These are phyloP conservation scores for Metrosideros polymorpha DNA, from an alignment of 441 rosid species.

Conservation along the genomic window DNA sequence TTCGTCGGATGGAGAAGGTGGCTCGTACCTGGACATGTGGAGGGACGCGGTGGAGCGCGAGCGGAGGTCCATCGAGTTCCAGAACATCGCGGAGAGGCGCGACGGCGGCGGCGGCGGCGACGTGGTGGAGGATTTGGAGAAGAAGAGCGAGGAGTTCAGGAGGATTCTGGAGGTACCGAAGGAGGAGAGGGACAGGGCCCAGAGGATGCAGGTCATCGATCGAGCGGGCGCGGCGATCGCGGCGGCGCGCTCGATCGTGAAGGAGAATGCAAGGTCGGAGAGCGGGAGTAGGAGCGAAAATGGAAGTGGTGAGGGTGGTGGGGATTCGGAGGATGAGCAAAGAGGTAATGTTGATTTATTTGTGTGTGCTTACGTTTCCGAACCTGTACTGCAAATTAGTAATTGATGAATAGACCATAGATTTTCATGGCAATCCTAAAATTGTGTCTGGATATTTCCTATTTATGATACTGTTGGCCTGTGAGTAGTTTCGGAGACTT, in stretches of 20 bases:
- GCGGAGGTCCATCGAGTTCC: constrained; percentile 53
- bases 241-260: constrained; percentile 57
- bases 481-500: background rate
- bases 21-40: constrained; percentile 84
- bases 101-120: background rate
- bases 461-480: background rate
- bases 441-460: background rate
- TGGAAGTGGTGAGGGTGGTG: background rate
- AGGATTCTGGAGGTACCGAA: constrained; percentile 59
- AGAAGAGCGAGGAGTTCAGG: constrained; percentile 69
- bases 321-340: background rate
- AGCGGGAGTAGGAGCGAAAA: background rate
- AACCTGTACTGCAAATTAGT: background rate
- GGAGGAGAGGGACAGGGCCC: constrained; percentile 81
- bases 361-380: background rate
- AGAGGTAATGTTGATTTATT: background rate
- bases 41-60: constrained; percentile 64
- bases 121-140: constrained; percentile 28
- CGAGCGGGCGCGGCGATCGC: constrained; percentile 78
- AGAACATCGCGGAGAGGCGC: constrained; percentile 31
- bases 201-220: constrained; percentile 76
- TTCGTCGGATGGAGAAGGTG: constrained; percentile 18
- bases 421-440: background rate
- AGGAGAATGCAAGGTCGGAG: constrained; percentile 19
- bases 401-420: background rate